phyloP scores from a whole-genome alignment of 768 basidiomycete species.

The Asterophora parasitica region DNA sequence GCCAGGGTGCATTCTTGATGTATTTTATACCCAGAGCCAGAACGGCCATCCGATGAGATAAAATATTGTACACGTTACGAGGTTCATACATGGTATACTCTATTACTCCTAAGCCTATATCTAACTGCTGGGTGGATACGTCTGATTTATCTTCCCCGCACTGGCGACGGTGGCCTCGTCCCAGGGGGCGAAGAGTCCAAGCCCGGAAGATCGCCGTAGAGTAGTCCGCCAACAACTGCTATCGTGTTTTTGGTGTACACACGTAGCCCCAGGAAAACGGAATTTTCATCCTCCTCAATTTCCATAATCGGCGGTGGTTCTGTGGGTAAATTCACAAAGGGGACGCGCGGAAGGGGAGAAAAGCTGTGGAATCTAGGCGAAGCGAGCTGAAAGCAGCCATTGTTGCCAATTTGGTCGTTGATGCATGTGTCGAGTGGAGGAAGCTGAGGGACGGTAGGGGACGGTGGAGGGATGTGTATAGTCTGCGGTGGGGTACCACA shows the following conservation, averaged over 20 bases:
- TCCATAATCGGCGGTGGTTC: constrained; percentile 11
- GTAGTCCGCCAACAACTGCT: constrained; percentile 26
- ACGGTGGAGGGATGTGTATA: neutral
- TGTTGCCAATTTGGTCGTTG: constrained; percentile 7
- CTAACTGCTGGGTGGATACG: no score
- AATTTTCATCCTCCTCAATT: constrained; percentile 29
- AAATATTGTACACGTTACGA: no score
- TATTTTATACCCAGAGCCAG: no score
- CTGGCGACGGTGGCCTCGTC: constrained; percentile 3
- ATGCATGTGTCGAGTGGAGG: constrained; percentile 9
- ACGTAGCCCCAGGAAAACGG: constrained; percentile 35
- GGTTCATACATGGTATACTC: no score
- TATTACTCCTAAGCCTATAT: no score
- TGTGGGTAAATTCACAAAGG: neutral
- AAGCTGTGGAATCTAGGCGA: constrained; percentile 1
- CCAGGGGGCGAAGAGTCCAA: neutral
- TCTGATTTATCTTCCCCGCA: no score
- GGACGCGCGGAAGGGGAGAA: constrained; percentile 4
- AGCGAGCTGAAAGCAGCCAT: neutral
- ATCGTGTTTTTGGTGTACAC: constrained; percentile 43
- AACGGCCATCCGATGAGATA: no score
- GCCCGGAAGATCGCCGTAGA: constrained; percentile 5
- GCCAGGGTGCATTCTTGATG: no score
- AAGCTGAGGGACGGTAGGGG: constrained; percentile 2
- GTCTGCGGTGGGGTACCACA: neutral